Base-by-base conservation (phyloP, 257 asterid species). In the Haberlea rhodopensis region DNA sequence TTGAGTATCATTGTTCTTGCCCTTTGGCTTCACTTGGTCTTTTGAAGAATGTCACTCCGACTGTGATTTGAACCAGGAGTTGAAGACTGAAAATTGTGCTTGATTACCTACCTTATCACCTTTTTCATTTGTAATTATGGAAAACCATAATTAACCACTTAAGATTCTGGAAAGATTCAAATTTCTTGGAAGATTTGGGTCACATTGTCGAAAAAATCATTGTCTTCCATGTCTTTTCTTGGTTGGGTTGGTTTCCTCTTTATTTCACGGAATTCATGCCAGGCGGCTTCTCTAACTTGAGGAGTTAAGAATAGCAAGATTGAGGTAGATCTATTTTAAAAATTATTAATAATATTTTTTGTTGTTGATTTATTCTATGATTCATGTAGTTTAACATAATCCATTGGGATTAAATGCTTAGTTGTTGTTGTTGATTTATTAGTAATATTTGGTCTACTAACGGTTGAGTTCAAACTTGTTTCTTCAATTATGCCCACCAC, bases 51-150 rank as follows among this genome's bases (percentile, higher is more conserved):
- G 8, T 40, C 54, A 18, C 25, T 32, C 23, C 32, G 8, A 23
- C 49, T 15, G 49, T 43, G 20, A 15, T 43, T 60, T 29, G 24
- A 65, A 7, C 54, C 26, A 22, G 20, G 11, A n/a, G 8, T 22
- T 19, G 65, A 53, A 28, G 31, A 26, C 24, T 29, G 69, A 58
- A 55, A 9, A 24, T 11, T 32, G 37, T 51, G 34, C 28, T 37
- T 59, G 25, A 20, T 40, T 51, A 49, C 20, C 26, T 20, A 24
- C 56, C 23, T 40, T 5, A 29, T 55, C 53, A 23, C 34, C n/a
- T 46, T 8, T 10, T 18, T 60, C 46, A 45, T 62, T 34, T 15
- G 20, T 43, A 29, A 16, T 28, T 5, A 43, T 11, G 0, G 53
- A 60, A 19, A 43, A 5, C 15, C 51, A 15, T 43, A 43, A 16